phyloP scores from a whole-genome alignment of 805 yeast genomes.

The Kodamaea laetipori region DNA sequence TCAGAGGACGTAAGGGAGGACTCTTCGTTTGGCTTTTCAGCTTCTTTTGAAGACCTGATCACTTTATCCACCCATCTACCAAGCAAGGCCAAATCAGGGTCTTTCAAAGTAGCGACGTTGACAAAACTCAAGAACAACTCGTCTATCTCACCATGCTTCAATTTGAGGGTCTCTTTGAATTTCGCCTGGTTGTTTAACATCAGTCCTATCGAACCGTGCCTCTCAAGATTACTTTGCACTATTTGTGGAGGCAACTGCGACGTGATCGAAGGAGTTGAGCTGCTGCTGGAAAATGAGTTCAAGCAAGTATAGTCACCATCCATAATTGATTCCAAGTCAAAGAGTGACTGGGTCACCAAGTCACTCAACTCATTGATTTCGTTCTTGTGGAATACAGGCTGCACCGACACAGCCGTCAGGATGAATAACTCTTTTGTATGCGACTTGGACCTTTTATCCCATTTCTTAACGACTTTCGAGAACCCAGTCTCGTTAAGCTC shows the following conservation, averaged over 20 bases:
- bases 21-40: conserved; percentile 4
- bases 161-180: conserved; percentile 14
- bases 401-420: conserved; percentile 91
- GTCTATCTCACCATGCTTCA: conserved; percentile 55
- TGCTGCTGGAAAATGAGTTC: conserved; percentile 8
- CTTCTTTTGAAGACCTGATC: conserved; percentile 22
- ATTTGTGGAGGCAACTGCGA: conserved; percentile 7
- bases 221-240: conserved; percentile 8
- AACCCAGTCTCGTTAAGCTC: conserved; percentile 96
- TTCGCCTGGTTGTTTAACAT: conserved; percentile 14
- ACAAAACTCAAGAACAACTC: conserved; percentile 73
- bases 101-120: conserved; percentile 48
- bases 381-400: conserved; percentile 91
- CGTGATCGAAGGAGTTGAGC: conserved; percentile 5
- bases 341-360: conserved; percentile 60
- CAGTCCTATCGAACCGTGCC: conserved; percentile 15
- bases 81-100: conserved; percentile 38
- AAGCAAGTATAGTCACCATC: conserved; percentile 46
- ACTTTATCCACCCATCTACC: conserved; percentile 45
- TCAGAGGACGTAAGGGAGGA: conserved; percentile 14
- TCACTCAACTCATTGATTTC: conserved; percentile 86
- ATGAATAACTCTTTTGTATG: conserved; percentile 91
- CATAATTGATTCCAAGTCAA: conserved; percentile 68
- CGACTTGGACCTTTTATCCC: conserved; percentile 96
- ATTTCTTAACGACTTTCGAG: conserved; percentile 91